Evolutionary conservation across 225 moss, liverwort and hornwort species (phyloP).

Genomic region (Pseudoscleropodium purum): DNA sequence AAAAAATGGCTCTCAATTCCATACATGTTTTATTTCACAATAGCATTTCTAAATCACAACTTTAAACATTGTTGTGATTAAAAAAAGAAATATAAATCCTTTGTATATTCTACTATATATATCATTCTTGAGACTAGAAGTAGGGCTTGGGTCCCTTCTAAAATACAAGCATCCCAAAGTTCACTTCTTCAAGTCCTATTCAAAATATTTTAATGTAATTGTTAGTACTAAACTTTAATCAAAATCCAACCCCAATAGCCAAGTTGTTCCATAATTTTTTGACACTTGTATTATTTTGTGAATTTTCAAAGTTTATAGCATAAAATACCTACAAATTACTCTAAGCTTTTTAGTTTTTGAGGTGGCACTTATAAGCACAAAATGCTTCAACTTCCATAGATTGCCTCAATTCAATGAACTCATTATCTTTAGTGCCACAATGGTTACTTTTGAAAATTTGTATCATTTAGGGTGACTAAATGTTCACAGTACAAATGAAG

Average conservation of each 20-base stretch:
- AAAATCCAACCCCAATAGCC: background rate
- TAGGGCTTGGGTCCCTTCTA: accelerated
- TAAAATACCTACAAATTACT: background rate
- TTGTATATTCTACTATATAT: background rate
- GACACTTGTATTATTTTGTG: background rate
- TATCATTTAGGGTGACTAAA: background rate
- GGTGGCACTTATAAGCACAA: background rate
- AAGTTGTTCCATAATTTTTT: background rate
- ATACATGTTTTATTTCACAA: accelerated
- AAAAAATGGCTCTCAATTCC: too few species aligned
- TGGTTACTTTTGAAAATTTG: background rate
- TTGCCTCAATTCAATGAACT: background rate
- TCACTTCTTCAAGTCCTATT: background rate
- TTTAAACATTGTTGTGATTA: background rate
- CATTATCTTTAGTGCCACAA: background rate
- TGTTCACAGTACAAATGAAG: background rate
- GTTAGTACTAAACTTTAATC: background rate
- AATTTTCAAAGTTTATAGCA: background rate
- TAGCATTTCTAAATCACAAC: background rate
- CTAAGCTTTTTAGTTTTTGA: too few species aligned
- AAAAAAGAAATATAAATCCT: background rate
- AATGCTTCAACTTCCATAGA: background rate
- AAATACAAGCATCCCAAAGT: background rate
- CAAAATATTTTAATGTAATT: too few species aligned
- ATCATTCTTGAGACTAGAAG: background rate